These are phyloP conservation scores for Quercus glauca DNA, from an alignment of 306 rosid genomes.

Conservation along the genomic window DNA sequence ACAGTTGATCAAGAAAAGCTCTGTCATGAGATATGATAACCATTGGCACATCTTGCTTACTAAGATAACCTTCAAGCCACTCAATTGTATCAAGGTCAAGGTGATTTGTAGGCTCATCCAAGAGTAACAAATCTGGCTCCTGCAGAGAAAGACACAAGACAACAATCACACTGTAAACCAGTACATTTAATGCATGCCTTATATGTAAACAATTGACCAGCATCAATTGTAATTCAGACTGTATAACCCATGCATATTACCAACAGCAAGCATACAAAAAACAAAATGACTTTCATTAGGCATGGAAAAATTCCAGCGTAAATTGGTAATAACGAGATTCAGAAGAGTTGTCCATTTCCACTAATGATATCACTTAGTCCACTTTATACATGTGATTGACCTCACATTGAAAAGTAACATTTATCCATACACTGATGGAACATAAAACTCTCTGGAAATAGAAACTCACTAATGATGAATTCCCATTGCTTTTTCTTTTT, in stretches of 20 bases:
- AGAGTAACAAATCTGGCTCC: slow-evolving; percentile 91
- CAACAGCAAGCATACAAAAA: slow-evolving; percentile 1
- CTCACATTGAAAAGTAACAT: neutral
- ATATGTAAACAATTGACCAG: slow-evolving; percentile 6
- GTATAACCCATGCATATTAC: neutral
- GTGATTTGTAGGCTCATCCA: slow-evolving; percentile 96
- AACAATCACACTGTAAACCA: neutral
- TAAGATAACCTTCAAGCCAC: slow-evolving; percentile 95
- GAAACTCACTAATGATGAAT: neutral
- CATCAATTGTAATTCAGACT: neutral
- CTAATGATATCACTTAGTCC: neutral
- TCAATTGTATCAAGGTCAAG: slow-evolving; percentile 97
- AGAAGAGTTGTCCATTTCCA: neutral
- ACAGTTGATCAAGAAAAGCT: slow-evolving; percentile 96
- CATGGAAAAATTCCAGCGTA: neutral
- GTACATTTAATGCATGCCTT: slow-evolving; percentile 6
- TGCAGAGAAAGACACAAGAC: slow-evolving; percentile 37
- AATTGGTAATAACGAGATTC: neutral
- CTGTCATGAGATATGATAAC: slow-evolving; percentile 96
- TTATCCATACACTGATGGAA: slow-evolving; percentile 1
- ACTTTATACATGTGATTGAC: neutral
- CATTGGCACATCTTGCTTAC: slow-evolving; percentile 93
- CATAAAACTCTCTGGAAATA: neutral
- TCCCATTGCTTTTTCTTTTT: too few relatives aligned
- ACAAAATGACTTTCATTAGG: neutral